phyloP scores from a whole-genome alignment of 768 basidiomycete genomes.

The Steccherinum ochraceum region DNA sequence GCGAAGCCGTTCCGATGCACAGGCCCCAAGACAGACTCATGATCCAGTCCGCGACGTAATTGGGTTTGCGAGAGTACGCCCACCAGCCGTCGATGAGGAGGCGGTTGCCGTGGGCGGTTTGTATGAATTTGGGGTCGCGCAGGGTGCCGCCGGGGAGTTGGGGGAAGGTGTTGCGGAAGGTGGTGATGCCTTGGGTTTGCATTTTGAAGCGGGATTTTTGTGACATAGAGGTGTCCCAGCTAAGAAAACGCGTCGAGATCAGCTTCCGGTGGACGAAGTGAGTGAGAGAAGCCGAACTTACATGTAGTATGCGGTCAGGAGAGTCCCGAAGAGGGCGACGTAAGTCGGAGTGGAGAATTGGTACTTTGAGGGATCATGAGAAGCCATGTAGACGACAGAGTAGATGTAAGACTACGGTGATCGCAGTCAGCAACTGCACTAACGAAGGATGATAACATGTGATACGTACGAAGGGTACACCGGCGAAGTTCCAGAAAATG shows the following conservation, averaged over 20 bases:
- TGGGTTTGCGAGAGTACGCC: slow-evolving; percentile 93
- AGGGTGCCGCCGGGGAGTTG: slow-evolving; percentile 80
- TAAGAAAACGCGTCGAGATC: too few species aligned
- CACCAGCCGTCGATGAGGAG: slow-evolving; percentile 93
- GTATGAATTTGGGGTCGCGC: slow-evolving; percentile 83
- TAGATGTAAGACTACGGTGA: slow-evolving; percentile 80
- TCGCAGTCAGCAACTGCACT: too few species aligned
- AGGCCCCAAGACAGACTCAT: slow-evolving; percentile 86
- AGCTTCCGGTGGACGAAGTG: too few species aligned
- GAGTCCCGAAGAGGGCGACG: slow-evolving; percentile 63
- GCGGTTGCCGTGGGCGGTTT: slow-evolving; percentile 92
- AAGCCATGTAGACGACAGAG: slow-evolving; percentile 97
- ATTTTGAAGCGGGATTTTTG: slow-evolving; percentile 98
- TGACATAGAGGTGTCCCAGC: slow-evolving; percentile 92
- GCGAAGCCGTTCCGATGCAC: slow-evolving; percentile 63
- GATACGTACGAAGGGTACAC: slow-evolving; percentile 79
- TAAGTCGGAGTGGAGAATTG: slow-evolving; percentile 76
- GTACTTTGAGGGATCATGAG: slow-evolving; percentile 83
- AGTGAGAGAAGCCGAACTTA: too few species aligned
- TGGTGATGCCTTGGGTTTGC: slow-evolving; percentile 85
- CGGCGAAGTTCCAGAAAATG: slow-evolving; percentile 97
- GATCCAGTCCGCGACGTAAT: slow-evolving; percentile 91
- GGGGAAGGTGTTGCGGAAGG: slow-evolving; percentile 89
- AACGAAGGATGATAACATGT: slow-evolving; percentile 1
- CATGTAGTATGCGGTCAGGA: slow-evolving; percentile 86